Evolutionary conservation across 176 grass and related monocot species (phyloP), one percentile per base, ranked within the genome.

Genomic region (Oryza punctata): DNA sequence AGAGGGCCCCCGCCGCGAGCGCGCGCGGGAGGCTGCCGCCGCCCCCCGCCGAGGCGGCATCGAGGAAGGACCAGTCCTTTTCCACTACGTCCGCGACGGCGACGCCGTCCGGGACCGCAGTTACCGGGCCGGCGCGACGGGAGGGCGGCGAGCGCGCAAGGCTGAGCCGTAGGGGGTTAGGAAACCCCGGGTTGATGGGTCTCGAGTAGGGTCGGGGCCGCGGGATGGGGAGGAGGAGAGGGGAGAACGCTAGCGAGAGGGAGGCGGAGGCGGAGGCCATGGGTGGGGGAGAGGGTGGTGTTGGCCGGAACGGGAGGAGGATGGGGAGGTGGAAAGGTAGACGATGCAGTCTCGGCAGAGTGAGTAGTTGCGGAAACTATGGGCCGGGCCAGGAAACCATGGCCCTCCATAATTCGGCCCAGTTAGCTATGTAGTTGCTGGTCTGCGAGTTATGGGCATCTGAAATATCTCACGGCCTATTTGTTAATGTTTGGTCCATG

Each of bases 21-120:
- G 89, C 73, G 33, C 86, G 86, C 38, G 68, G 64, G 44, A 86
- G 43, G 49, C 71, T 43, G 2, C 46, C 33, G 54, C 54, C 19
- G 19, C 54, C 32, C 32, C 3, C 30, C 30, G 30, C 30, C 30
- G 30, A 2, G 9, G 81, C 2, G 3, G 85, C 33, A 6, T 93
- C 89, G 5, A 95, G 82, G 85, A 98, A 98, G 73, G 96, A 95
- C 91, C 96, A 93, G 77, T 95, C 93, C 85, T 80, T 89, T 89
- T 98, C 96, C 32, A 93, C 88, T 12, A 98, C 33, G 79, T 98
- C 89, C 6, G 84, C 72, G 19, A 93, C 19, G 6, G 90, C 91
- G 13, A 95, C 81, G 54, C 86, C 76, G 80, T 72, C 82, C 21
- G 81, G 72, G 25, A 25, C 64, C 15, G 78, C 63, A 33, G 81